These are phyloP conservation scores for Oehlia diaphana DNA, from an alignment of 192 early-diverging fungal genomes.

Conservation along the genomic window DNA sequence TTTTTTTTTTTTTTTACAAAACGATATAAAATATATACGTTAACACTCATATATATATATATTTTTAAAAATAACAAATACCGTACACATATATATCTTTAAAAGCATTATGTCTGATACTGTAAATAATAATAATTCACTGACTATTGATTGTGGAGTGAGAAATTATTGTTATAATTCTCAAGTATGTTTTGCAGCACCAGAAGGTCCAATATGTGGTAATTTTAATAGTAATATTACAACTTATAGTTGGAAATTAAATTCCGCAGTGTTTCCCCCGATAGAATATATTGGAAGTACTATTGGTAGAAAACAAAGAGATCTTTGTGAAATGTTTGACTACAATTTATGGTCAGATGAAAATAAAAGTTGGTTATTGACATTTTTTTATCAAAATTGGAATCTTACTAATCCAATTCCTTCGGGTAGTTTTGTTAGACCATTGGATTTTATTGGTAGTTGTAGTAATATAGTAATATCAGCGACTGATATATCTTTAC, in stretches of 20 bases:
- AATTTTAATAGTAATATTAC: neutral
- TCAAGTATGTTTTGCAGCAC: no score
- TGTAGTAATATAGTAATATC: neutral
- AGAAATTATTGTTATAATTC: no score
- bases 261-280: neutral
- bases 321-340: neutral
- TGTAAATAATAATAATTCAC: no score
- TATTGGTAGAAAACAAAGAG: neutral
- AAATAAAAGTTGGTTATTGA: neutral
- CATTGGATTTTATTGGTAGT: constrained; percentile 1
- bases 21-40: no score
- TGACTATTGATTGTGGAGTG: no score
- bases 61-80: no score
- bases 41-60: no score
- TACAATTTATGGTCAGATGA: neutral
- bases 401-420: neutral
- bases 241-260: neutral
- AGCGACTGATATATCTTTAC: no score
- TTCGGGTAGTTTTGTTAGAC: neutral
- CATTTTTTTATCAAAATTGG: neutral
- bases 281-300: neutral
- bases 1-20: no score
- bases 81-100: no score
- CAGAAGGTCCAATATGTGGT: neutral
- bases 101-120: no score